Base-by-base conservation (phyloP, 257 asterid species). In the Penstemon davidsonii region DNA sequence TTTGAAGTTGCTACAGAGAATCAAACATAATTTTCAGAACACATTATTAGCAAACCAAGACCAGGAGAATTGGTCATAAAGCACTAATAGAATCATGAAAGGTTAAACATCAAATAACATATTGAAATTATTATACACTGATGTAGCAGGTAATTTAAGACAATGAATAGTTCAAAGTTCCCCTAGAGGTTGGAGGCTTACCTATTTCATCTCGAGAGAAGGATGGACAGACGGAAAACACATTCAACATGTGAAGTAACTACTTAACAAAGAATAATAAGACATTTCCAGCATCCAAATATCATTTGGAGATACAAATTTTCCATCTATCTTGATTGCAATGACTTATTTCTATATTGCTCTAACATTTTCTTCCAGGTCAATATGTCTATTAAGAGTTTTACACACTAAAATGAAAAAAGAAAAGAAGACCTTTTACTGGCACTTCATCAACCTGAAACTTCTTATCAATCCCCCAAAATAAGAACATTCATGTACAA, bases 1-100 rank as follows among this genome's bases (percentile, higher is more conserved):
- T 63, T 62, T 80, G 96, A 85, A 87, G 96, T 79, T 84, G 71
- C 99, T 94, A 80, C 75, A 79, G 25, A n/a, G 62, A 47, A 76
- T 53, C 9, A 57, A 55, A 67, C 53, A 62, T 47, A 45, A 43
- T 59, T 50, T 62, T 47, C 66, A 58, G 64, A 53, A 60, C 73
- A 19, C 45, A 72, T 37, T 1, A 47, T 39, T 57, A 19, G 55
- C 49, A 64, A 64, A n/a, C 40, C 58, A 47, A 52, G 25, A 55
- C 39, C 36, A 69, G 37, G 71, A 67, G 63, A 33, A 8, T n/a
- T 4, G 45, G 54, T 37, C 56, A 46, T 36, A 13, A 9, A 53
- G 44, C 70, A 67, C 19, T n/a, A n/a, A n/a, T n/a, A n/a, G n/a
- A n/a, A n/a, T n/a, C n/a, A n/a, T n/a, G n/a, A n/a, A n/a, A n/a